These are phyloP conservation scores for Hydrangea macrophylla DNA, from an alignment of 148 eudicot genomes.

Conservation along the genomic window DNA sequence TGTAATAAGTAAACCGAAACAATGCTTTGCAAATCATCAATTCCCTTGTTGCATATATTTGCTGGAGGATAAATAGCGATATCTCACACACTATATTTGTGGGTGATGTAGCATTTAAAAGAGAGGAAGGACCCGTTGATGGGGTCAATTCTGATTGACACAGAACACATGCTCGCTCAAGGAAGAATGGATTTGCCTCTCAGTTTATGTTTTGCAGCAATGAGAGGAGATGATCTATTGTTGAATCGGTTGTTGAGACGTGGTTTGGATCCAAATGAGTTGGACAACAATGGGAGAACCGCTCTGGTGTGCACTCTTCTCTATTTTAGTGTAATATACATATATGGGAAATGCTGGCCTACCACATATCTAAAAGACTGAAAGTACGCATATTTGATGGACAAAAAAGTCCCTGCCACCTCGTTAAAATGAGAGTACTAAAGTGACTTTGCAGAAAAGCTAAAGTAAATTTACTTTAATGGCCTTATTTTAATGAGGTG, in stretches of 20 bases:
- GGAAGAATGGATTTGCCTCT: slow-evolving; percentile 77
- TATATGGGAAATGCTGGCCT: too few relatives aligned
- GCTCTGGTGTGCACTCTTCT: slow-evolving; percentile 43
- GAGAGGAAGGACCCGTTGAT: slow-evolving; percentile 39
- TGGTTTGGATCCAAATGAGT: slow-evolving; percentile 63
- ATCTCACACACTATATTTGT: slow-evolving; percentile 8
- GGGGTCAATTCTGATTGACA: slow-evolving; percentile 40
- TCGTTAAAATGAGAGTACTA: too few relatives aligned
- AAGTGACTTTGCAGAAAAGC: too few relatives aligned
- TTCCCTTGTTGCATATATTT: not conserved
- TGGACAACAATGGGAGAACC: slow-evolving; percentile 52
- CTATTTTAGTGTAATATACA: not conserved
- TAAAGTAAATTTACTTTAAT: too few relatives aligned
- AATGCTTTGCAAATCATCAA: not conserved
- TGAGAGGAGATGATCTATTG: slow-evolving; percentile 59
- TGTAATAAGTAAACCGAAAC: not conserved
- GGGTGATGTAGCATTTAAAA: slow-evolving; percentile 53
- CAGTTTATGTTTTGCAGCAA: slow-evolving; percentile 67
- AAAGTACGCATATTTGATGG: too few relatives aligned
- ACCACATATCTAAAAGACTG: too few relatives aligned
- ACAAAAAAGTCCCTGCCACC: too few relatives aligned
- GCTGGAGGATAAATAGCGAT: not conserved
- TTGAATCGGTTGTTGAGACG: slow-evolving; percentile 56
- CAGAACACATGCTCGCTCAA: slow-evolving; percentile 59
- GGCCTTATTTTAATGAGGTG: too few relatives aligned